Evolutionary conservation across 768 basidiomycete species (phyloP).

Genomic region (Pluteus cervinus): DNA sequence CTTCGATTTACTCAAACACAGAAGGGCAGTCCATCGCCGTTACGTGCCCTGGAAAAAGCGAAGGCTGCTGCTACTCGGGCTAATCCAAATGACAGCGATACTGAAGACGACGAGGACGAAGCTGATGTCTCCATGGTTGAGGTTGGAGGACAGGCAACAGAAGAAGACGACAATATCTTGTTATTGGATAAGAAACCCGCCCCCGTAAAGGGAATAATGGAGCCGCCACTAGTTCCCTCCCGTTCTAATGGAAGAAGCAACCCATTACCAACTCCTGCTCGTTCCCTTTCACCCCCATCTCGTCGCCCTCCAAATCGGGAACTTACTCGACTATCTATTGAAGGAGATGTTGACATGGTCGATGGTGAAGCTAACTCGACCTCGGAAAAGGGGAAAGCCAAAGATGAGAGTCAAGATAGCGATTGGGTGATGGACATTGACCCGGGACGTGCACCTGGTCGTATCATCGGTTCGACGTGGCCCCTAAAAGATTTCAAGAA

Average conservation of each 20-base stretch:
- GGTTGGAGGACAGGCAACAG: not conserved
- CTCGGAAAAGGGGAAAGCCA: slow-evolving; percentile 19
- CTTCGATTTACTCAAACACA: slow-evolving; percentile 10
- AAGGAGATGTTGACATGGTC: slow-evolving; percentile 11
- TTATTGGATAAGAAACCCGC: slow-evolving; percentile 3
- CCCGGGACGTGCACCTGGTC: slow-evolving; percentile 53
- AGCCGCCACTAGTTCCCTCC: no score
- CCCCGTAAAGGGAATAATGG: no score
- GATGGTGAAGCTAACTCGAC: slow-evolving; percentile 25
- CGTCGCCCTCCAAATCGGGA: slow-evolving; percentile 7
- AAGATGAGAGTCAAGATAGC: no score
- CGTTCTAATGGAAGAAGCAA: slow-evolving; percentile 11
- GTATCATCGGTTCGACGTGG: slow-evolving; percentile 68
- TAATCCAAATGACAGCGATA: slow-evolving; percentile 40
- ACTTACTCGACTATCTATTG: no score
- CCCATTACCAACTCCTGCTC: slow-evolving; percentile 34
- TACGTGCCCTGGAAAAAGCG: slow-evolving; percentile 13
- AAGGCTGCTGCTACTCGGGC: slow-evolving; percentile 25
- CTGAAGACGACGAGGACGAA: slow-evolving; percentile 40
- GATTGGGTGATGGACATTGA: slow-evolving; percentile 37
- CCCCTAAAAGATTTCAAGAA: slow-evolving; percentile 75
- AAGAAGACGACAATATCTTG: slow-evolving; percentile 3
- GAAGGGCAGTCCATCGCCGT: slow-evolving; percentile 7
- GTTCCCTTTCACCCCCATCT: slow-evolving; percentile 24
- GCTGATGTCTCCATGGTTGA: slow-evolving; percentile 13